Percentiles rank a stretch among this genome's conserved stretches.
phyloP scores from a whole-genome alignment of 345 rosid species.

The Citrus cavaleriei region DNA sequence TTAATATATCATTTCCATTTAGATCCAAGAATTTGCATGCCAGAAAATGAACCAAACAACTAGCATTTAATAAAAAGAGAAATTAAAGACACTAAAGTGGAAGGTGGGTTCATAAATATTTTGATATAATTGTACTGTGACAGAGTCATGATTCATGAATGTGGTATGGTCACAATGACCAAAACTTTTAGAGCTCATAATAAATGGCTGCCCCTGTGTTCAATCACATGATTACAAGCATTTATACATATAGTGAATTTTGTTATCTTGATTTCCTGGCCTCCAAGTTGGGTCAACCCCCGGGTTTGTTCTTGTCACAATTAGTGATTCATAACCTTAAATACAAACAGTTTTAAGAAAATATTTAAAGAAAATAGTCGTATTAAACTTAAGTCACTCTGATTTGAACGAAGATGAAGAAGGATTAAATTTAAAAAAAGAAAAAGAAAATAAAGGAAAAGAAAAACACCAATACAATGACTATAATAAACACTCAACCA shows the following conservation, averaged over 20 bases:
- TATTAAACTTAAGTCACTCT: neutral
- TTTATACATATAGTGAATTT: neutral
- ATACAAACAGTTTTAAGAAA: no score
- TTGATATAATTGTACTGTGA: neutral
- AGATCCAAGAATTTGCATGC: neutral
- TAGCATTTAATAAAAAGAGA: neutral
- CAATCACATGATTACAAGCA: neutral
- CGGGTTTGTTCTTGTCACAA: neutral
- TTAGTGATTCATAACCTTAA: neutral
- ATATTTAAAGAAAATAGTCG: neutral
- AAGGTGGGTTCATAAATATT: conserved; percentile 21
- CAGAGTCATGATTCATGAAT: neutral
- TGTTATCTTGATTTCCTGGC: neutral
- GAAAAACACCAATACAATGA: neutral
- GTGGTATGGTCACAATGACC: conserved; percentile 13
- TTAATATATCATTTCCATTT: neutral
- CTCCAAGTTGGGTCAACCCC: neutral
- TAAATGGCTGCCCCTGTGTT: neutral
- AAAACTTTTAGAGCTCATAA: neutral
- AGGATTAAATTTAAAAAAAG: neutral
- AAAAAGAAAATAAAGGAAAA: neutral
- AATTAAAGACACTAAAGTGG: neutral
- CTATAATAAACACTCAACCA: neutral
- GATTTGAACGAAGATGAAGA: neutral
- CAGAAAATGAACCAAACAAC: neutral